Evolutionary conservation across 257 asterid species (phyloP), one percentile per base, ranked within the genome.

Genomic region (Solanum bulbocastanum): DNA sequence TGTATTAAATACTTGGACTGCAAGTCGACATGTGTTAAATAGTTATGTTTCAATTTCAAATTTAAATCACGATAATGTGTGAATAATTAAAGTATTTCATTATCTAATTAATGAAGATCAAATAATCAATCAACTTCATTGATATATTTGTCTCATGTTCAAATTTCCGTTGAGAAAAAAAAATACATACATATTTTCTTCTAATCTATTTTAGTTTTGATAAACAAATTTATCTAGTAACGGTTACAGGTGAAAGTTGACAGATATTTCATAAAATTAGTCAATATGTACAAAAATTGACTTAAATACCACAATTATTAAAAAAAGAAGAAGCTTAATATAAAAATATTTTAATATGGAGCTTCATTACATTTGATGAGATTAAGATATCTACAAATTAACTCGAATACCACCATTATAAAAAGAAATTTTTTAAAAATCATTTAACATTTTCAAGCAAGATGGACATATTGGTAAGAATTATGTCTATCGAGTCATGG

Each of bases 351-450:
- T 62, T 62, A 62, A 62, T 10, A 10, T 62, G 30, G 14, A 62
- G 27, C 71, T 62, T 62, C 69, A 62, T 9, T 23, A 23, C 0
- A 10, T 62, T 62, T 62, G 15, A 62, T n/a, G 30, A 62, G 6
- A 62, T 23, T 23, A 23, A 62, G 69, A 62, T 62, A 0, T n/a
- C 1, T n/a, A 0, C 1, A 23, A 62, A n/a, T 62, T 0, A 20
- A 58, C 11, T 58, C 66, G 66, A 1, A 58, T 25, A 6, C 5
- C 12, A 58, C 10, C n/a, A 6, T 30, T 1, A 30, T 30, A 6
- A 2, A 20, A 56, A 7, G 0, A 6, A 1, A 0, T 5, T 18
- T 15, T 16, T 5, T 0, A 18, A 52, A 18, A 52, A 6, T 2
- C 11, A 56, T 56, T 6, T 60, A 8, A n/a, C 15, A 0, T 23